Conservation (phyloP, 2,329 filamentous ascomycete species). For the Sporothrix sp. region DNA sequence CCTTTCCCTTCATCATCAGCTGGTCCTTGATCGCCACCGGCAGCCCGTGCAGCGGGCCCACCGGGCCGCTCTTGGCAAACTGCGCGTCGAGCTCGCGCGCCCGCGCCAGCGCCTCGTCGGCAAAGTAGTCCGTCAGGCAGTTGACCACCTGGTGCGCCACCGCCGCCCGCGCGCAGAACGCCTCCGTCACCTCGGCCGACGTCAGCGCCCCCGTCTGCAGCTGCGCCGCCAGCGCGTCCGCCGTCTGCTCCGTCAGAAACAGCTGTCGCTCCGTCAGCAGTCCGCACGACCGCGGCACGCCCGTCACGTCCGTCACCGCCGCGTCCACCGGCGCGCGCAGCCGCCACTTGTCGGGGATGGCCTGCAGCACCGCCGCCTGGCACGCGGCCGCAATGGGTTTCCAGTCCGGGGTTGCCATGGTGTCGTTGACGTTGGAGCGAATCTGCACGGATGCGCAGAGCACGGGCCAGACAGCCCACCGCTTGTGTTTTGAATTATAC, state of each 20-base stretch:
- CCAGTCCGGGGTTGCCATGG: not conserved
- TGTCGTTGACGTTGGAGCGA: not conserved
- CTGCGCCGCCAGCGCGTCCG: constrained; percentile 1
- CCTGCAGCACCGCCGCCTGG: not conserved
- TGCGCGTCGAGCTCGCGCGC: constrained; percentile 26
- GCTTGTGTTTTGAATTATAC: too few species aligned
- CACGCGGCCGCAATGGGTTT: not conserved
- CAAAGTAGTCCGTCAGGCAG: constrained; percentile 36
- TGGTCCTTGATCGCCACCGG: constrained; percentile 36
- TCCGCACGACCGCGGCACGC: constrained; percentile 6
- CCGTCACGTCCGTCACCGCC: constrained; percentile 4
- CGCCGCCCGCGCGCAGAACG: constrained; percentile 10
- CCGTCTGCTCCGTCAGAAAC: constrained; percentile 10
- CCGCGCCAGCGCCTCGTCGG: constrained; percentile 24
- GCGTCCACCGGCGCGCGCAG: not conserved
- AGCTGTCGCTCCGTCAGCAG: constrained; percentile 10
- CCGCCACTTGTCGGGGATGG: constrained; percentile 5
- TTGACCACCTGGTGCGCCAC: constrained; percentile 23
- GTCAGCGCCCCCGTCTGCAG: constrained; percentile 8
- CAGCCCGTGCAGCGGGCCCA: constrained; percentile 32
- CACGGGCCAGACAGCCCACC: too few species aligned
- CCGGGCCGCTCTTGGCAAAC: constrained; percentile 21
- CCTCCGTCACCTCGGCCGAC: constrained; percentile 6
- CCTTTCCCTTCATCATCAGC: constrained; percentile 10
- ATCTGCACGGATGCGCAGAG: too few species aligned